A percentile compares a stretch with the other conserved stretches of the same genome.
These are phyloP conservation scores for Selaginella moellendorffii DNA, from an alignment of 75 land plant species.

Conservation along the genomic window DNA sequence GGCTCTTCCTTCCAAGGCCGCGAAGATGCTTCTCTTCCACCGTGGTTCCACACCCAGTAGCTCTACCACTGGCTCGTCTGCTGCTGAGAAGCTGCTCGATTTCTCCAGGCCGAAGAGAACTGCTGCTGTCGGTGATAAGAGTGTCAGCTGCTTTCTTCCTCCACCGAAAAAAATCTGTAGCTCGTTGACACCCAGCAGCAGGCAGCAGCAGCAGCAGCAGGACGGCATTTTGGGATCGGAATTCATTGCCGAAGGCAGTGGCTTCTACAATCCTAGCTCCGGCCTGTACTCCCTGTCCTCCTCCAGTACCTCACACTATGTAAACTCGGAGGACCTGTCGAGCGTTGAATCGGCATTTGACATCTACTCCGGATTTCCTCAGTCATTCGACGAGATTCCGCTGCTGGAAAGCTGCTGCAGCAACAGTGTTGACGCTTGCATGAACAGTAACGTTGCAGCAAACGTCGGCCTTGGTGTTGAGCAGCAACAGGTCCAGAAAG, in stretches of 20 bases:
- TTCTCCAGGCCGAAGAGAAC: not conserved
- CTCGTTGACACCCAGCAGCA: too few species aligned
- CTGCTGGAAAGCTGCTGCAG: not conserved
- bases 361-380: not conserved
- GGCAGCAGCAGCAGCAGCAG: too few species aligned
- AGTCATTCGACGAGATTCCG: not conserved
- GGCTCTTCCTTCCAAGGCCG: conserved; percentile 17
- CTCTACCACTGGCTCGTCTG: not conserved
- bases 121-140: too few species aligned
- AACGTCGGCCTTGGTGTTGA: too few species aligned
- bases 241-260: too few species aligned
- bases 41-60: not conserved
- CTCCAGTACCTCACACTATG: not conserved
- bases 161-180: too few species aligned
- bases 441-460: not conserved
- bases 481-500: too few species aligned
- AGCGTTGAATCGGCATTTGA: not conserved
- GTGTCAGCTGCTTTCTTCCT: too few species aligned
- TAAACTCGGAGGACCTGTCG: not conserved
- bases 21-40: not conserved
- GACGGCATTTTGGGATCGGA: too few species aligned
- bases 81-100: not conserved
- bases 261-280: not conserved
- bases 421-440: not conserved
- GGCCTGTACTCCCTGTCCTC: not conserved